Percentiles rank a stretch among this genome's conserved stretches.
Conservation (phyloP, 2,329 filamentous ascomycete species). For the Fonsecaea erecta region DNA sequence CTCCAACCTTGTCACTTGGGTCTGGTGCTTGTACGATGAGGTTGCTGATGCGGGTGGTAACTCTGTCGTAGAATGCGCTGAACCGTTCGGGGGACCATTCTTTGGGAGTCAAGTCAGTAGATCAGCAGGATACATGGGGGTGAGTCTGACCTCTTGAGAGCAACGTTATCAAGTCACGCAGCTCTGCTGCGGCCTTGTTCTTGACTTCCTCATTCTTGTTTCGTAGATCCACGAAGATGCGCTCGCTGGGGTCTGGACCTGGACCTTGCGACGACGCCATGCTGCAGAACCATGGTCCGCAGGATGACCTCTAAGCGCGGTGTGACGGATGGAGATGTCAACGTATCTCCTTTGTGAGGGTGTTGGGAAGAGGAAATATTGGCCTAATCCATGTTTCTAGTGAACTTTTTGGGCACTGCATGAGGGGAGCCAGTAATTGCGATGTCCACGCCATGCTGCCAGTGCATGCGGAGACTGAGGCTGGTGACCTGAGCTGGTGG, state of each 20-base stretch:
- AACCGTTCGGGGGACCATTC: constrained; percentile 85
- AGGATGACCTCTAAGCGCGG: constrained; percentile 4
- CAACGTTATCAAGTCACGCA: constrained; percentile 52
- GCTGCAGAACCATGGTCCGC: constrained; percentile 35
- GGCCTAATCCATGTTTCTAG: not conserved
- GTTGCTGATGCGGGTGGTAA: constrained; percentile 68
- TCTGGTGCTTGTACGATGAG: constrained; percentile 86
- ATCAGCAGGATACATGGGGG: not conserved
- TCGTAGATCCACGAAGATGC: constrained; percentile 62
- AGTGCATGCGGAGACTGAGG: not conserved
- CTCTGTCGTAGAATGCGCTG: constrained; percentile 68
- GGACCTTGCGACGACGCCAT: constrained; percentile 56
- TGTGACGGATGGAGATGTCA: not conserved
- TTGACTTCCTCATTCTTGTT: constrained; percentile 59
- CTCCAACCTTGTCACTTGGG: constrained; percentile 84
- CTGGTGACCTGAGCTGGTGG: not conserved
- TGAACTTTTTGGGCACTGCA: not conserved
- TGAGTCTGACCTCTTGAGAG: constrained; percentile 50
- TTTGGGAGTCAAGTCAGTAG: constrained; percentile 41
- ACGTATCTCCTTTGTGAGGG: not conserved
- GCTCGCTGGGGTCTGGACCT: constrained; percentile 56
- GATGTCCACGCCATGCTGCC: not conserved
- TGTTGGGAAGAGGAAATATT: not conserved
- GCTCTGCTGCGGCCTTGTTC: constrained; percentile 55
- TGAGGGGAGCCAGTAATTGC: not conserved